phyloP scores from a whole-genome alignment of 345 rosid species.

The Crucihimalaya himalaica region DNA sequence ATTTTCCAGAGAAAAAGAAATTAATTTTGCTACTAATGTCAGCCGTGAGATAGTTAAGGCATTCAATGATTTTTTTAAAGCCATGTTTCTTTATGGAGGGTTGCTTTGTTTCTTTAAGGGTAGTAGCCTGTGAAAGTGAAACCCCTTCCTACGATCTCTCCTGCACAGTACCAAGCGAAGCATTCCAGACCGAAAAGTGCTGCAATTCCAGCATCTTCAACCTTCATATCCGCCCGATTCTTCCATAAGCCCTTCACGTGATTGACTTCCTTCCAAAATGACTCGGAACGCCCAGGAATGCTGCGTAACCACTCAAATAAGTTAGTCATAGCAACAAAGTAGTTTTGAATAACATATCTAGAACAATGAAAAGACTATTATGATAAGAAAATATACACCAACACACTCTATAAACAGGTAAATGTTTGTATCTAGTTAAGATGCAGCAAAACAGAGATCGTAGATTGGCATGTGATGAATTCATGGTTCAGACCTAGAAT shows the following conservation, averaged over 20 bases:
- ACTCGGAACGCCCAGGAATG: slow-evolving; percentile 56
- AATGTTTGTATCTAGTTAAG: background rate
- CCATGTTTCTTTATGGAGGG: slow-evolving; percentile 11
- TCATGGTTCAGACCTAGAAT: background rate
- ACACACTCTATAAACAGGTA: background rate
- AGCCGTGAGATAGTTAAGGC: slow-evolving; percentile 1
- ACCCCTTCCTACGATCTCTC: slow-evolving; percentile 73
- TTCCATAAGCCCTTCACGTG: slow-evolving; percentile 58
- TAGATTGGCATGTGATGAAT: background rate
- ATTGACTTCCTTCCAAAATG: slow-evolving; percentile 68
- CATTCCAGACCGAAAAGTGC: slow-evolving; percentile 73
- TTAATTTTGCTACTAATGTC: slow-evolving; percentile 17
- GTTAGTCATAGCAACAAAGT: slow-evolving; percentile 1
- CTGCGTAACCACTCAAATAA: slow-evolving; percentile 39
- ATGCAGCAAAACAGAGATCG: slow-evolving; percentile 8
- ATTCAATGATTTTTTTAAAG: background rate
- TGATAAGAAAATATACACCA: background rate
- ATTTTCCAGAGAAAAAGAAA: slow-evolving; percentile 21
- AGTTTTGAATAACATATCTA: background rate
- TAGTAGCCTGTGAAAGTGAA: slow-evolving; percentile 75
- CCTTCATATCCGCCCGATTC: slow-evolving; percentile 58
- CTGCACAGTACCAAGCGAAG: slow-evolving; percentile 72
- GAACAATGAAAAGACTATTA: background rate
- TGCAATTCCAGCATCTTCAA: slow-evolving; percentile 67
- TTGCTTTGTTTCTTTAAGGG: slow-evolving; percentile 39